Conservation (phyloP, 2,329 filamentous ascomycete species). For the Sphaerulina musiva region DNA sequence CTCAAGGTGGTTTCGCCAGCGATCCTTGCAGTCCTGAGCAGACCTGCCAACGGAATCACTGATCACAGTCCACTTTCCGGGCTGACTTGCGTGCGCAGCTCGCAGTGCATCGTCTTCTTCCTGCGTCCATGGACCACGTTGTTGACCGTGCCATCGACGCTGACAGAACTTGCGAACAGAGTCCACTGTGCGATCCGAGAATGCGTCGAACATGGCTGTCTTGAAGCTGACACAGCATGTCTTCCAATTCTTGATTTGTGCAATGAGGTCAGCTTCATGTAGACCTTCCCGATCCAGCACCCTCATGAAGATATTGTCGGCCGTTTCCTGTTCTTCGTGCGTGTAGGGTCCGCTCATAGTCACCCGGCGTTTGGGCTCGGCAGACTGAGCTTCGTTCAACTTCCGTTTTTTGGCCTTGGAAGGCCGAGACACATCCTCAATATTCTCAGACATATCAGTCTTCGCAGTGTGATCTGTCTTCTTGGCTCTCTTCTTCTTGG, state of each 20-base stretch:
- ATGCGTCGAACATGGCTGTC: conserved; percentile 22
- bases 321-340: conserved; percentile 23
- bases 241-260: conserved; percentile 25
- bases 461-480: background rate
- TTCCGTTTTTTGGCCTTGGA: conserved; percentile 7
- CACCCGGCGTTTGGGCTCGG: background rate
- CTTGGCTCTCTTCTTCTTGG: conserved; percentile 8
- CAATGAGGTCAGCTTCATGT: conserved; percentile 19
- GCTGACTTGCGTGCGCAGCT: conserved; percentile 43
- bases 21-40: conserved; percentile 60
- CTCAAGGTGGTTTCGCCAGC: conserved; percentile 62
- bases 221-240: conserved; percentile 30
- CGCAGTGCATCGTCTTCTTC: conserved; percentile 54
- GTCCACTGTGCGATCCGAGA: conserved; percentile 32
- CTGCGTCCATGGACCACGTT: conserved; percentile 53
- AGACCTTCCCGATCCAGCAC: conserved; percentile 15
- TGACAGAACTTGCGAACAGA: conserved; percentile 45
- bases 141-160: conserved; percentile 58
- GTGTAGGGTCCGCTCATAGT: conserved; percentile 16
- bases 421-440: background rate
- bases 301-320: conserved; percentile 26
- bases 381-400: background rate
- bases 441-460: background rate
- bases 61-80: conserved; percentile 57
- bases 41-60: conserved; percentile 57